Conservation (phyloP, 1,284 basidiomycete genomes). For the Apiotrichum domesticum region DNA sequence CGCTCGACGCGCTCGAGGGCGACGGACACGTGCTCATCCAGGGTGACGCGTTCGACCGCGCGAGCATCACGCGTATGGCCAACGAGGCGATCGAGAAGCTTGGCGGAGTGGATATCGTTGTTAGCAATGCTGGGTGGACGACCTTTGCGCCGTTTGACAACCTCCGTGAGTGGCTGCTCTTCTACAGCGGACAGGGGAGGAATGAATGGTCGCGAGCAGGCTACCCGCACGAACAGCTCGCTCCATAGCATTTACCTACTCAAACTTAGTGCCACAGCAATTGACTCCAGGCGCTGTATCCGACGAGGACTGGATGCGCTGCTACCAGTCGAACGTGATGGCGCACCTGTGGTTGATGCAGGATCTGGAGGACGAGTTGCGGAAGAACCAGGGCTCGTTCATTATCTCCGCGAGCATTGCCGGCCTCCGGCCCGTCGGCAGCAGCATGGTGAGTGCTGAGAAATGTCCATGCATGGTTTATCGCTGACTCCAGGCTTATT, state of each 20-base stretch:
- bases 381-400: constrained; percentile 17
- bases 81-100: constrained; percentile 12
- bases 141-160: constrained; percentile 20
- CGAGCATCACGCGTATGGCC: constrained; percentile 11
- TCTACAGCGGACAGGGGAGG: no score
- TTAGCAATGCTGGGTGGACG: constrained; percentile 24
- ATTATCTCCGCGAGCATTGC: constrained; percentile 20
- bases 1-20: constrained; percentile 13
- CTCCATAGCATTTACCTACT: no score
- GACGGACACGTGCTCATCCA: constrained; percentile 19
- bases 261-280: no score
- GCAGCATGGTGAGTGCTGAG: constrained; percentile 20
- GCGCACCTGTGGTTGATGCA: constrained; percentile 26
- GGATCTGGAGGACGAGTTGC: constrained; percentile 18
- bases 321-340: constrained; percentile 22
- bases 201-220: no score
- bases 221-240: no score
- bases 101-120: constrained; percentile 22
- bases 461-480: background rate
- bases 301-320: constrained; percentile 22
- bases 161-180: constrained; percentile 16
- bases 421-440: constrained; percentile 20
- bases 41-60: constrained; percentile 22
- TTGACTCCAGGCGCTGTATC: constrained; percentile 13
- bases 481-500: constrained; percentile 1